Conservation (phyloP, 2,329 filamentous ascomycete genomes). For the Remersonia thermophila region DNA sequence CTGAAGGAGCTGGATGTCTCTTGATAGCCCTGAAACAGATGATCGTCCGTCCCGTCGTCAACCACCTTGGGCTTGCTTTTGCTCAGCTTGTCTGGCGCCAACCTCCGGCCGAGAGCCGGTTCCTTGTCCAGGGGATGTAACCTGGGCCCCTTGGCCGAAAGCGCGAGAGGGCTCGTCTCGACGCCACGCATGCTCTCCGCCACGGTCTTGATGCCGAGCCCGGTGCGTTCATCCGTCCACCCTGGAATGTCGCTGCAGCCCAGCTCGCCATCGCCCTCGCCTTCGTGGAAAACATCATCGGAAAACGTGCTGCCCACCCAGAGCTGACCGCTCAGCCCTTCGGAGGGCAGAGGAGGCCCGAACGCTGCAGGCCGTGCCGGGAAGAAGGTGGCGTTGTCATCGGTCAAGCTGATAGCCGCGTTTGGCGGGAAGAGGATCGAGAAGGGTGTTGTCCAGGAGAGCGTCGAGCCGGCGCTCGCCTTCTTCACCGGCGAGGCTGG, state of each 20-base stretch:
- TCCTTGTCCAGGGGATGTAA: slow-evolving; percentile 22
- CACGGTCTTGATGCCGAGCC: slow-evolving; percentile 27
- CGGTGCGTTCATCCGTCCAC: slow-evolving; percentile 53
- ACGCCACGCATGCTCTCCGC: slow-evolving; percentile 30
- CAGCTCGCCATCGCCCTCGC: slow-evolving; percentile 65
- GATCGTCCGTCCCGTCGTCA: slow-evolving; percentile 74
- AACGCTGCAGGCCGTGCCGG: slow-evolving; percentile 87
- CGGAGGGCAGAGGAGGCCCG: slow-evolving; percentile 62
- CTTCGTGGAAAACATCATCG: slow-evolving; percentile 57
- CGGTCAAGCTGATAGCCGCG: slow-evolving; percentile 87
- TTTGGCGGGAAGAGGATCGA: slow-evolving; percentile 80
- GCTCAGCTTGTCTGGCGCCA: slow-evolving; percentile 17
- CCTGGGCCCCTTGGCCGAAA: slow-evolving; percentile 25
- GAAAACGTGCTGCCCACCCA: slow-evolving; percentile 91
- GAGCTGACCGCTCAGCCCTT: slow-evolving; percentile 74
- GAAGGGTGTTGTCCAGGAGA: slow-evolving; percentile 64
- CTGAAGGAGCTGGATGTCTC: slow-evolving; percentile 23
- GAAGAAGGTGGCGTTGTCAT: slow-evolving; percentile 97
- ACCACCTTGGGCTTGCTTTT: slow-evolving; percentile 21
- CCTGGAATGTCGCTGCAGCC: slow-evolving; percentile 91
- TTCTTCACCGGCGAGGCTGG: slow-evolving; percentile 16
- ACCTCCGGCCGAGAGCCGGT: slow-evolving; percentile 20
- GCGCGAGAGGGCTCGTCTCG: slow-evolving; percentile 18
- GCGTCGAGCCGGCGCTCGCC: slow-evolving; percentile 40
- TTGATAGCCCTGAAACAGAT: slow-evolving; percentile 57